These are phyloP conservation scores for Ceratobasidium sp. DNA, from an alignment of 1,284 basidiomycete genomes.

Conservation along the genomic window DNA sequence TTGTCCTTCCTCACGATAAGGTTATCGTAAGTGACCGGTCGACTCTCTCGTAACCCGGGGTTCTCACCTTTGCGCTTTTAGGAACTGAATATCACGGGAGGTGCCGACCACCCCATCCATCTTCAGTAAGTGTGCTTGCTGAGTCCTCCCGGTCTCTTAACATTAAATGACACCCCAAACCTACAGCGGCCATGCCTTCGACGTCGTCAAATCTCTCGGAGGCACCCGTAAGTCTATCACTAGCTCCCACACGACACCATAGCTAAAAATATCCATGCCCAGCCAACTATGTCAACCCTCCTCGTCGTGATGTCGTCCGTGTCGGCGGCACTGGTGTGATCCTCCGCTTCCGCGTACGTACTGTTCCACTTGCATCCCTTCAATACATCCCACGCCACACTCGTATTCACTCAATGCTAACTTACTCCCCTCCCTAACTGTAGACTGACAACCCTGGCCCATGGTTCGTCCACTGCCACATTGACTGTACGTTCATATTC, in stretches of 20 bases:
- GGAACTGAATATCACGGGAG: conserved; percentile 42
- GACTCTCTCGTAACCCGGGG: background rate
- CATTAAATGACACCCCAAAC: too few species aligned
- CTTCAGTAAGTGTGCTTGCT: conserved; percentile 13
- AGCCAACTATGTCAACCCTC: conserved; percentile 44
- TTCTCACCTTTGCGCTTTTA: background rate
- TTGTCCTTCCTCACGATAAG: conserved; percentile 34
- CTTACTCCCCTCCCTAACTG: background rate
- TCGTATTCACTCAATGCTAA: background rate
- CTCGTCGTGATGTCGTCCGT: conserved; percentile 43
- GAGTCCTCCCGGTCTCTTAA: background rate
- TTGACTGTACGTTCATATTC: too few species aligned
- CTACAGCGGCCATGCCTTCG: conserved; percentile 30
- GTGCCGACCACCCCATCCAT: conserved; percentile 43
- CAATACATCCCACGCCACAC: too few species aligned
- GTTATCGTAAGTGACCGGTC: conserved; percentile 23
- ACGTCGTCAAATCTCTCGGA: conserved; percentile 39
- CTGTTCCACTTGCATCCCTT: background rate
- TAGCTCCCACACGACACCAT: background rate
- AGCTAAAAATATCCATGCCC: background rate
- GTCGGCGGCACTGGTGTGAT: conserved; percentile 31
- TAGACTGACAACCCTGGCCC: conserved; percentile 84
- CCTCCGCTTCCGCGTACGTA: conserved; percentile 28
- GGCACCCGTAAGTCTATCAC: conserved; percentile 19
- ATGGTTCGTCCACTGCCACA: conserved; percentile 75